phyloP scores from a whole-genome alignment of 2,329 filamentous ascomycete species.

The Ceratocystis eucalypticola region DNA sequence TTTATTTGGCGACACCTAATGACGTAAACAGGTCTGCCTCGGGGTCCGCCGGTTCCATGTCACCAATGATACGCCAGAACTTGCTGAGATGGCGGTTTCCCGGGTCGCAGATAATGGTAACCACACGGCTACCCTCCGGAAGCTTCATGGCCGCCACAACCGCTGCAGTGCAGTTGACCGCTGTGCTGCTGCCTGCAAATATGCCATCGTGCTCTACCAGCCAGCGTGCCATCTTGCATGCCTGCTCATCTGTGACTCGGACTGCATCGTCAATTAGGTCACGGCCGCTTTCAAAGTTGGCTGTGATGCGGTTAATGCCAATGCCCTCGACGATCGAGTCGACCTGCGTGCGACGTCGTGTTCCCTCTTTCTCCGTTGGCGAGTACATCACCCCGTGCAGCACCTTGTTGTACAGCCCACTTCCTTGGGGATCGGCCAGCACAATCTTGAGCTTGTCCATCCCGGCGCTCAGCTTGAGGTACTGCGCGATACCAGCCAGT shows the following conservation, averaged over 20 bases:
- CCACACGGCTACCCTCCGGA: constrained; percentile 49
- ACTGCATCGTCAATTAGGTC: constrained; percentile 84
- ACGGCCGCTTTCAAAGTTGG: constrained; percentile 78
- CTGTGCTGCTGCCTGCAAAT: constrained; percentile 85
- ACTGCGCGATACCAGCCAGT: constrained; percentile 72
- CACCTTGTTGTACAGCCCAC: constrained; percentile 82
- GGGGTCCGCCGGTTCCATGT: constrained; percentile 52
- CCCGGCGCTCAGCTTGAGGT: constrained; percentile 55
- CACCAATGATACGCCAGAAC: constrained; percentile 64
- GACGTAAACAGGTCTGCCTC: constrained; percentile 37
- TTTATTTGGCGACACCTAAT: constrained; percentile 30
- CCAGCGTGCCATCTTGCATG: constrained; percentile 88
- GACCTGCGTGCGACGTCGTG: constrained; percentile 74
- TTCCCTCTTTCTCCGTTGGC: constrained; percentile 76
- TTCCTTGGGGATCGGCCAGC: constrained; percentile 87
- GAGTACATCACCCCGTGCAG: constrained; percentile 95
- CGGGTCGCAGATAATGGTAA: constrained; percentile 78
- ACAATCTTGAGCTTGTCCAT: constrained; percentile 55
- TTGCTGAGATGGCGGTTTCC: constrained; percentile 72
- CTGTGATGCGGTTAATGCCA: constrained; percentile 86
- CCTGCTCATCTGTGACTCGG: constrained; percentile 75
- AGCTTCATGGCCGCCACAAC: constrained; percentile 53
- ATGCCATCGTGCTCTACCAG: constrained; percentile 90
- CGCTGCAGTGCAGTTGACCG: constrained; percentile 87
- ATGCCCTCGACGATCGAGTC: constrained; percentile 95